A percentile compares a stretch with the other conserved stretches of the same genome.
phyloP scores from a whole-genome alignment of 108 stramenopile species.

The Phaeodactylum tricornutum region DNA sequence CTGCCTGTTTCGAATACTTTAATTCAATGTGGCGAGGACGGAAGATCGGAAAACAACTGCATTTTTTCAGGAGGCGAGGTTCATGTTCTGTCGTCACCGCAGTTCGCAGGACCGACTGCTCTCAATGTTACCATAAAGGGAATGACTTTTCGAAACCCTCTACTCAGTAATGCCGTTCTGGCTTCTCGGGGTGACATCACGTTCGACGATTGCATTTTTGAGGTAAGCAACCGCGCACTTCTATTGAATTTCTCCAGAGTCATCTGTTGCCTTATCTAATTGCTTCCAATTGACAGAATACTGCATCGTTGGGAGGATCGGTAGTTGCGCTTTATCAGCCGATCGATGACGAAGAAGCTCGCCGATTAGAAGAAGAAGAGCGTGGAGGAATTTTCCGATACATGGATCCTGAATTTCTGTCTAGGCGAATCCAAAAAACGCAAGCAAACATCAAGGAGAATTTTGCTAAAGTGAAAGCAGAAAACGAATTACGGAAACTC shows the following conservation, averaged over 20 bases:
- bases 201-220: slow-evolving; percentile 24
- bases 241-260: not conserved
- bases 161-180: slow-evolving; percentile 11
- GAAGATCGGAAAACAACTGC: slow-evolving; percentile 21
- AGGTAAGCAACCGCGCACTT: slow-evolving; percentile 8
- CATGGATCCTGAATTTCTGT: too few species aligned
- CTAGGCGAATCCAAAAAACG: not conserved
- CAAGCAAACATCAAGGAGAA: not conserved
- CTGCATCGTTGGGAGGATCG: not conserved
- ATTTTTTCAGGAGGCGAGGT: slow-evolving; percentile 24
- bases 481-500: too few species aligned
- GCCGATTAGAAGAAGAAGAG: not conserved
- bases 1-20: slow-evolving; percentile 19
- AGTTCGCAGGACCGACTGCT: slow-evolving; percentile 11
- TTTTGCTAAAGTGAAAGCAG: too few species aligned
- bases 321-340: not conserved
- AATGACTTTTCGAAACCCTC: slow-evolving; percentile 16
- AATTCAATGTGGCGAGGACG: slow-evolving; percentile 30
- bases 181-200: slow-evolving; percentile 18
- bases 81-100: slow-evolving; percentile 14
- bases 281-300: not conserved
- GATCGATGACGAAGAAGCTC: not conserved
- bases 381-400: not conserved
- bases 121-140: slow-evolving; percentile 19
- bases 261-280: not conserved